Conservation (phyloP, 2,329 filamentous ascomycete genomes). For the Epichloe aotearoae region DNA sequence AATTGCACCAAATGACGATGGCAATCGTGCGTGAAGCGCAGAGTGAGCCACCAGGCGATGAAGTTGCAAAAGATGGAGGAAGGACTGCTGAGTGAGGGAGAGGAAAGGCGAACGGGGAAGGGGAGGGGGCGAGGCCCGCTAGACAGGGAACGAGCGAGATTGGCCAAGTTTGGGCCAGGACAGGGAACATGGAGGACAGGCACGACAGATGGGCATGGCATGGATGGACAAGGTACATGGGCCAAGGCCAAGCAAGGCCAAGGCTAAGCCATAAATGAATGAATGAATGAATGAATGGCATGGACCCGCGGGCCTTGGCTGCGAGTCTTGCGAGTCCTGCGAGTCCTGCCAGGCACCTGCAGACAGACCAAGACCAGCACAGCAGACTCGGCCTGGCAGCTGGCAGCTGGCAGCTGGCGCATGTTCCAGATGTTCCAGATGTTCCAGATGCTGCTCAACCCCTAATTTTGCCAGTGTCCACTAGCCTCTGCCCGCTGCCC, state of each 20-base stretch:
- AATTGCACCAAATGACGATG: slow-evolving; percentile 35
- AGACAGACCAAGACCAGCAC: no score
- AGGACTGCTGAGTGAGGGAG: slow-evolving; percentile 5
- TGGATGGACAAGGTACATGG: background rate
- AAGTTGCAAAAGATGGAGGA: slow-evolving; percentile 5
- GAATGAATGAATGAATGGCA: no score
- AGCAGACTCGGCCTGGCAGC: background rate
- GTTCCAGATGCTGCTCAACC: background rate
- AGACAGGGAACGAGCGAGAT: slow-evolving; percentile 6
- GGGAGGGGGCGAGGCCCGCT: slow-evolving; percentile 5
- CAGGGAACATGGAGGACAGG: background rate
- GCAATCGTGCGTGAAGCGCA: slow-evolving; percentile 4
- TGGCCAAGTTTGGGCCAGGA: background rate
- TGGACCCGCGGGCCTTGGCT: background rate
- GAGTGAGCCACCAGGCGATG: slow-evolving; percentile 3
- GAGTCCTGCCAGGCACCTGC: no score
- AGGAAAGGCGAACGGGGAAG: slow-evolving; percentile 6
- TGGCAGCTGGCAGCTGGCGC: background rate
- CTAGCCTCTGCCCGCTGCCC: background rate
- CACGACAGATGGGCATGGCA: slow-evolving; percentile 1
- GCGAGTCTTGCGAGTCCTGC: background rate
- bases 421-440: background rate
- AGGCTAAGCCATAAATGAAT: no score
- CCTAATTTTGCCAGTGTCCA: background rate
- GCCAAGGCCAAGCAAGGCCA: background rate